Percentiles rank a stretch among this genome's conserved stretches.
phyloP scores from a whole-genome alignment of 2,329 filamentous ascomycete species.

The Fusarium burgessii region DNA sequence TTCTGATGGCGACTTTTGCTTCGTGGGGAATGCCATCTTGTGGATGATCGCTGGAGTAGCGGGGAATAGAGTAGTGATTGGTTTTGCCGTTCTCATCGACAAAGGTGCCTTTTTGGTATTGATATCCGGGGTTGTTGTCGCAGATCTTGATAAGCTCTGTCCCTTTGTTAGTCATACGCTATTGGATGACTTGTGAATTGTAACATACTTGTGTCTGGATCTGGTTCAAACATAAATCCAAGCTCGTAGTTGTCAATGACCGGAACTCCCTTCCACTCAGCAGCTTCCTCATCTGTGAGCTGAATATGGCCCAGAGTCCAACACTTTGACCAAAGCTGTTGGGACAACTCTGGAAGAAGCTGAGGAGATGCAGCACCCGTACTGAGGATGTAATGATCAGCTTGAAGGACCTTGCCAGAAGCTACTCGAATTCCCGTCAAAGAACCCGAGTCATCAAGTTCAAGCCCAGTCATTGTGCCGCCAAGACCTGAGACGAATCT shows the following conservation, averaged over 20 bases:
- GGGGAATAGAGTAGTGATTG: not conserved
- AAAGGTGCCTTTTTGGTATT: not conserved
- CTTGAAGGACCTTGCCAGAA: not conserved
- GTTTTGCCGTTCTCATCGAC: not conserved
- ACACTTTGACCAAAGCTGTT: constrained; percentile 1
- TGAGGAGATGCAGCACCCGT: constrained; percentile 7
- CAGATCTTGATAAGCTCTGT: constrained; percentile 15
- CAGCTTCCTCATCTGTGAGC: not conserved
- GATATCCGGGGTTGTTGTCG: constrained; percentile 6
- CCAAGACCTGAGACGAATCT: not conserved
- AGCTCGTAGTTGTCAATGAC: constrained; percentile 15
- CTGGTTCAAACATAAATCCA: constrained; percentile 19
- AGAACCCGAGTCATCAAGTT: not conserved
- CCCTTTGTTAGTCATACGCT: not conserved
- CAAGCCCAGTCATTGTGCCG: not conserved
- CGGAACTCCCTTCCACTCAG: not conserved
- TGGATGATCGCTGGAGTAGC: constrained; percentile 3
- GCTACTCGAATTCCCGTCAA: not conserved
- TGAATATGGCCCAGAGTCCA: constrained; percentile 5
- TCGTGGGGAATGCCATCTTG: not conserved
- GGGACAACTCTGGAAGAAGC: not conserved
- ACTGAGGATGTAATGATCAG: constrained; percentile 13
- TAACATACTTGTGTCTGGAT: not conserved
- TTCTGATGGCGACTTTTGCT: not conserved
- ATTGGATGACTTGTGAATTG: accelerated